phyloP scores from a whole-genome alignment of 1,284 basidiomycete species.

The Dichomitus squalens region DNA sequence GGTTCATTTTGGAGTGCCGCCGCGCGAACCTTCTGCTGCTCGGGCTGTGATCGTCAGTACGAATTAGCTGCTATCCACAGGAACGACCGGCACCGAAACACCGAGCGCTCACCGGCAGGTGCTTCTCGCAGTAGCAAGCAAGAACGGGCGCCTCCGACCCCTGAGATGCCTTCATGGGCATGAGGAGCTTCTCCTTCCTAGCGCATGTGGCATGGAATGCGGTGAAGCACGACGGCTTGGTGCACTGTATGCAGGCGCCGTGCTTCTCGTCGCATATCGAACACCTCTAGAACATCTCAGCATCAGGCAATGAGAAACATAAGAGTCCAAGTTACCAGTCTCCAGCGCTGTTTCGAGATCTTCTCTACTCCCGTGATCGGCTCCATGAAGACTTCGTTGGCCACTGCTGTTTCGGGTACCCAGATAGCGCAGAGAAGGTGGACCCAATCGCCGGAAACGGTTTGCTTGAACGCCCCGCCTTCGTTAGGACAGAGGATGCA shows the following conservation, averaged over 20 bases:
- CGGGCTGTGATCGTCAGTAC: conserved; percentile 47
- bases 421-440: conserved; percentile 98
- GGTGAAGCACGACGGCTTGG: conserved; percentile 87
- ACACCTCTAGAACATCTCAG: conserved; percentile 63
- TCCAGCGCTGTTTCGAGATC: conserved; percentile 93
- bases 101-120: conserved; percentile 71
- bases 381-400: conserved; percentile 98
- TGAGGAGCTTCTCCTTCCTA: conserved; percentile 77
- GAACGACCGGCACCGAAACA: neutral
- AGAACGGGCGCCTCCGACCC: conserved; percentile 72
- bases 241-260: conserved; percentile 98
- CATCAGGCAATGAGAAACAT: neutral
- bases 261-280: conserved; percentile 80
- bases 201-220: conserved; percentile 98
- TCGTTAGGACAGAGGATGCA: conserved; percentile 96
- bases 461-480: conserved; percentile 99
- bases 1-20: conserved; percentile 56
- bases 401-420: conserved; percentile 94
- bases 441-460: conserved; percentile 91
- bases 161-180: conserved; percentile 86
- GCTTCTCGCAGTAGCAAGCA: conserved; percentile 85
- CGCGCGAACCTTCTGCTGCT: conserved; percentile 62
- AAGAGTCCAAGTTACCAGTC: conserved; percentile 63
- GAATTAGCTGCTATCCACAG: neutral
- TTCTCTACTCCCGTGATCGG: conserved; percentile 91